Conservation (phyloP, 768 basidiomycete genomes). For the Xerocomus spinulosus region DNA sequence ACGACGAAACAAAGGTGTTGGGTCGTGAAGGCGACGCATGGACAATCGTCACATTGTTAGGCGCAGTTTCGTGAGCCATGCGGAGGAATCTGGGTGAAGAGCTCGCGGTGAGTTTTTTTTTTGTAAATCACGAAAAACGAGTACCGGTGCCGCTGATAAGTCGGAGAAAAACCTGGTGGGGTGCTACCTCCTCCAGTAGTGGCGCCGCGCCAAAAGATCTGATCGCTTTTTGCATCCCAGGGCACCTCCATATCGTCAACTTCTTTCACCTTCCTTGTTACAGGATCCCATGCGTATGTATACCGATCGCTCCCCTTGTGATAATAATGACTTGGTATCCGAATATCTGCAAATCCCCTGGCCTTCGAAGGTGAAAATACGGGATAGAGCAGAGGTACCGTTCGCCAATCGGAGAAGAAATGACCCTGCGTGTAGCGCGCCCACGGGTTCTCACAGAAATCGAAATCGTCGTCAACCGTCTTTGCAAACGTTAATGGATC, state of each 20-base stretch:
- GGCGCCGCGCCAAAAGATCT: slow-evolving; percentile 92
- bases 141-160: slow-evolving; percentile 85
- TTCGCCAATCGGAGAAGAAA: slow-evolving; percentile 98
- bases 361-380: slow-evolving; percentile 91
- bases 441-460: slow-evolving; percentile 81
- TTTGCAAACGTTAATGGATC: slow-evolving; percentile 62
- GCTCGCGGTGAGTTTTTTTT: neutral
- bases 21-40: slow-evolving; percentile 64
- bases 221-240: slow-evolving; percentile 83
- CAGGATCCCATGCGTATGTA: slow-evolving; percentile 87
- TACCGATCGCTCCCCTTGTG: slow-evolving; percentile 76
- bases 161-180: slow-evolving; percentile 74
- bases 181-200: slow-evolving; percentile 92
- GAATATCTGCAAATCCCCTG: slow-evolving; percentile 80
- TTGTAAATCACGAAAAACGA: slow-evolving; percentile 10
- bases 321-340: slow-evolving; percentile 96
- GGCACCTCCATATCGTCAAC: slow-evolving; percentile 82
- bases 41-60: slow-evolving; percentile 55
- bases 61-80: slow-evolving; percentile 55
- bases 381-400: slow-evolving; percentile 80
- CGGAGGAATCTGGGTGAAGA: slow-evolving; percentile 53
- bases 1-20: slow-evolving; percentile 53
- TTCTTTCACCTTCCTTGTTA: slow-evolving; percentile 67
- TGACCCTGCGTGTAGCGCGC: slow-evolving; percentile 89
- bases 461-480: slow-evolving; percentile 57